A percentile compares a stretch with the other conserved stretches of the same genome.
phyloP scores from a whole-genome alignment of 805 yeast genomes.

The Sugiyamaella chiloensis region DNA sequence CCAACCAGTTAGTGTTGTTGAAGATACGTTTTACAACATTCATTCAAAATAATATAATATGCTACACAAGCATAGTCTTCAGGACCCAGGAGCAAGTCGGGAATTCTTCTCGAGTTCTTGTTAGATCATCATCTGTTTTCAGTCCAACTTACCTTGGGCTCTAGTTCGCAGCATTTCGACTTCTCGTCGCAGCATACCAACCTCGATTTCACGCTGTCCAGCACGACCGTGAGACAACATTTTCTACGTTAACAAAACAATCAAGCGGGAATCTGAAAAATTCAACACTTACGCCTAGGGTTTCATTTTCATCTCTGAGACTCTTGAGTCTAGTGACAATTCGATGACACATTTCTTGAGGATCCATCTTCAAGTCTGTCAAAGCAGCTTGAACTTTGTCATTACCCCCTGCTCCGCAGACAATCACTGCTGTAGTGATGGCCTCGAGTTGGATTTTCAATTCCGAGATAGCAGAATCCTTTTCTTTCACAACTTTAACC shows the following conservation, averaged over 20 bases:
- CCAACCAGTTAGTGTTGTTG: too few species aligned
- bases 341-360: conserved; percentile 71
- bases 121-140: background rate
- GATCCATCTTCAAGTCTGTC: conserved; percentile 46
- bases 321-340: conserved; percentile 58
- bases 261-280: too few species aligned
- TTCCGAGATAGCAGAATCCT: conserved; percentile 52
- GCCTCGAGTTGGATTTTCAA: conserved; percentile 64
- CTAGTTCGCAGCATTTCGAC: conserved; percentile 42
- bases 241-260: conserved; percentile 30
- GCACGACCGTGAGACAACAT: conserved; percentile 75
- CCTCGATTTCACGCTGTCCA: conserved; percentile 64
- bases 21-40: conserved; percentile 2
- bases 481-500: conserved; percentile 45
- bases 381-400: conserved; percentile 12
- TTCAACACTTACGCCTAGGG: conserved; percentile 42
- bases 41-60: background rate
- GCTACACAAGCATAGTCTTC: too few species aligned
- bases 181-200: conserved; percentile 56
- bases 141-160: conserved; percentile 18
- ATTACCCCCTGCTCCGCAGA: conserved; percentile 24
- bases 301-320: conserved; percentile 66
- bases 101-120: conserved; percentile 1
- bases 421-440: conserved; percentile 48
- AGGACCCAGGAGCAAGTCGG: too few species aligned